Evolutionary conservation across 371 early-diverging fungal species (phyloP).

Genomic region (Choanephora cucurbitarum): DNA sequence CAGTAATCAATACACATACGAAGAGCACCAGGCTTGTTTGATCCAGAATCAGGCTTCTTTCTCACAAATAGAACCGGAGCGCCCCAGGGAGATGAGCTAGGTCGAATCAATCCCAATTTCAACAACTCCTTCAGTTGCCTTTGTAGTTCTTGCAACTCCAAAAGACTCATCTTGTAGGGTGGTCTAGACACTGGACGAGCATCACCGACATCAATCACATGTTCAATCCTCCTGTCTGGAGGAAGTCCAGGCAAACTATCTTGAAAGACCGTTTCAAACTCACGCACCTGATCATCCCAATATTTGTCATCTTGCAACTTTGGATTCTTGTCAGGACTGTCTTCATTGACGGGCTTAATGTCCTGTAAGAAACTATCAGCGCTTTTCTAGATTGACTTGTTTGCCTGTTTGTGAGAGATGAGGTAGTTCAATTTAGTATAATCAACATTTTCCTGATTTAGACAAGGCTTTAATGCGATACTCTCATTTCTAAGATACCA

Average conservation of each 20-base stretch:
- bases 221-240: slow-evolving; percentile 15
- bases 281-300: background rate
- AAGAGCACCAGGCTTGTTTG: slow-evolving; percentile 32
- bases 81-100: slow-evolving; percentile 21
- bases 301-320: background rate
- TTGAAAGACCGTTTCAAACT: slow-evolving; percentile 10
- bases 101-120: slow-evolving; percentile 16
- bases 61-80: slow-evolving; percentile 43
- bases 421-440: slow-evolving; percentile 7
- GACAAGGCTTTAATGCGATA: background rate
- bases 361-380: slow-evolving; percentile 6
- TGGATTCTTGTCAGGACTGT: background rate
- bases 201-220: slow-evolving; percentile 28
- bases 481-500: slow-evolving; percentile 5
- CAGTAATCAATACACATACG: slow-evolving; percentile 39
- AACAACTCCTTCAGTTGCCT: slow-evolving; percentile 12
- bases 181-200: slow-evolving; percentile 12
- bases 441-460: background rate
- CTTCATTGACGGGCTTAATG: background rate
- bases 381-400: slow-evolving; percentile 5
- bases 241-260: slow-evolving; percentile 15
- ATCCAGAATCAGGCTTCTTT: slow-evolving; percentile 25
- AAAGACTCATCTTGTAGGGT: slow-evolving; percentile 18
- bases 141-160: slow-evolving; percentile 10
- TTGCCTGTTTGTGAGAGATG: slow-evolving; percentile 15